A percentile compares a stretch with the other conserved stretches of the same genome.
Conservation (phyloP, 352 stramenopile genomes). For the Pythium inflatum region DNA sequence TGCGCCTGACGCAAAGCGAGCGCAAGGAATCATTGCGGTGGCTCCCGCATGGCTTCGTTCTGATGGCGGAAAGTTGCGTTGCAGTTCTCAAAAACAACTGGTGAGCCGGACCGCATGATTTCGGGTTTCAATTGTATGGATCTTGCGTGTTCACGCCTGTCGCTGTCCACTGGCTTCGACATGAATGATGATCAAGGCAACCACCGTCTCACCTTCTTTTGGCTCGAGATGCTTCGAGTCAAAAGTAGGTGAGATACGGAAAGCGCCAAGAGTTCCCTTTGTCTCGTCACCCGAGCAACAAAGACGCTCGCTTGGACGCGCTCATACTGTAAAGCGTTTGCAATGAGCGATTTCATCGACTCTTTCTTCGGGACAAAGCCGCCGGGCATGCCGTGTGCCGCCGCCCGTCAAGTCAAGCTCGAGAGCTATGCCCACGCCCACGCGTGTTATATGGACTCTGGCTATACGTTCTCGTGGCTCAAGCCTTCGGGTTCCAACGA, state of each 20-base stretch:
- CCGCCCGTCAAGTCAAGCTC: not conserved
- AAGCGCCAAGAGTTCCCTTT: not conserved
- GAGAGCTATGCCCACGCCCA: not conserved
- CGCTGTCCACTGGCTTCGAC: not conserved
- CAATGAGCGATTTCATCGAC: not conserved
- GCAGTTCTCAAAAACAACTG: not conserved
- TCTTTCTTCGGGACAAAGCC: not conserved
- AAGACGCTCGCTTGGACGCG: no score
- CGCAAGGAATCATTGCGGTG: no score
- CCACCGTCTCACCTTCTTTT: no score
- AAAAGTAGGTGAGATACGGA: no score
- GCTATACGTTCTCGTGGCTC: not conserved
- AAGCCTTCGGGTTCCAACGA: not conserved
- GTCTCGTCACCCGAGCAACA: no score
- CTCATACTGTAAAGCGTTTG: no score
- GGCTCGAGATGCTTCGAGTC: no score
- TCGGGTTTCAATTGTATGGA: not conserved
- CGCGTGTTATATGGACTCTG: not conserved
- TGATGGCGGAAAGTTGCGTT: no score
- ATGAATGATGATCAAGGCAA: conserved; percentile 5
- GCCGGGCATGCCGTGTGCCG: not conserved
- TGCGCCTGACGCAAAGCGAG: no score
- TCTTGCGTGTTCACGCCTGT: not conserved
- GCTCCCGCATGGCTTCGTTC: no score
- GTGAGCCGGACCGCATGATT: not conserved